Conservation (phyloP, 1,139 yeast genomes). For the Kazachstania sp. region DNA sequence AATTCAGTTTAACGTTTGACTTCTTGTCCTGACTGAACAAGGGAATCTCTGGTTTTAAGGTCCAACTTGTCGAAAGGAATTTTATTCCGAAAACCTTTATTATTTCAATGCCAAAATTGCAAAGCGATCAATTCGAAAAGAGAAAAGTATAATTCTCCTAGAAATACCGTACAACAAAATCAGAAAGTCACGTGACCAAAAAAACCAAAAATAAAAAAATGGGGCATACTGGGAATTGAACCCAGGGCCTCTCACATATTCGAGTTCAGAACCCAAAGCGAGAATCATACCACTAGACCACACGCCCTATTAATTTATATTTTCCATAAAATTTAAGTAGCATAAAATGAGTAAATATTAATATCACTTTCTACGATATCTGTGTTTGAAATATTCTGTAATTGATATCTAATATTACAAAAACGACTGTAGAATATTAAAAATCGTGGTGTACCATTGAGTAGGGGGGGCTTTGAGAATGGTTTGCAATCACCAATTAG, state of each 20-base stretch:
- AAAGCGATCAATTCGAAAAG: not conserved
- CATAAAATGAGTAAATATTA: not conserved
- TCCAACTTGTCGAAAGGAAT: no score
- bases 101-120: not conserved
- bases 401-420: no score
- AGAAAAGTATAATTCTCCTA: no score
- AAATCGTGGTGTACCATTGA: no score
- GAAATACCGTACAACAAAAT: not conserved
- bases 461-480: no score
- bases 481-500: no score
- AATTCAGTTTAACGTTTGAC: not conserved
- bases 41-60: not conserved
- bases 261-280: slow-evolving; percentile 4
- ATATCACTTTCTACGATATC: not conserved
- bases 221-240: slow-evolving; percentile 10
- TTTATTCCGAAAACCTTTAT: not conserved
- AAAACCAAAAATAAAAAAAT: slow-evolving; percentile 1
- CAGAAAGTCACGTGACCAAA: not conserved
- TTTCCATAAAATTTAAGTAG: not conserved
- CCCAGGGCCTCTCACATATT: slow-evolving; percentile 10
- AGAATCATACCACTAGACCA: slow-evolving; percentile 5
- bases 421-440: no score
- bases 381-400: no score
- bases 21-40: not conserved
- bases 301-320: slow-evolving; percentile 2